These are phyloP conservation scores for Phytophthora pini DNA, from an alignment of 352 stramenopile genomes.

Conservation along the genomic window DNA sequence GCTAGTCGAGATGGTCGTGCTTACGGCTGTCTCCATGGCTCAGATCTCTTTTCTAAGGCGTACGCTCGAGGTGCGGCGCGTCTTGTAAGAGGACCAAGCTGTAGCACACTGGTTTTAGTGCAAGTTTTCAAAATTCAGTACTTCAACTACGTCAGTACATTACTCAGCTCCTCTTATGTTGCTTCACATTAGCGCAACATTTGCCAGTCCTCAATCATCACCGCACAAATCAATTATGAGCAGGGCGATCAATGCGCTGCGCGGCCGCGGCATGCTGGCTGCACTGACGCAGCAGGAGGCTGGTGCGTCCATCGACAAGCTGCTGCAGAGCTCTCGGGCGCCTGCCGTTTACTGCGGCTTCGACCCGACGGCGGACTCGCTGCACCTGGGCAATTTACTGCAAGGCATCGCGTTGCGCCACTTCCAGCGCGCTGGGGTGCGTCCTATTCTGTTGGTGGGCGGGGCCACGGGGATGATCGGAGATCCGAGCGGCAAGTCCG, in stretches of 20 bases:
- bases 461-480: constrained; percentile 95
- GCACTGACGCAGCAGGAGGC: constrained; percentile 75
- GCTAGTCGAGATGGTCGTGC: constrained; percentile 75
- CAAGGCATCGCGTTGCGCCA: constrained; percentile 87
- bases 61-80: constrained; percentile 84
- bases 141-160: constrained; percentile 9
- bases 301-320: constrained; percentile 56
- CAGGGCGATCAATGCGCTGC: constrained; percentile 64
- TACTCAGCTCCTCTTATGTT: not conserved
- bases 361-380: constrained; percentile 91
- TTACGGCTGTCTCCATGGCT: constrained; percentile 72
- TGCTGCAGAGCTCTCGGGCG: constrained; percentile 35
- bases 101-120: not conserved
- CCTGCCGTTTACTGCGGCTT: constrained; percentile 90
- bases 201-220: not conserved
- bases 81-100: constrained; percentile 57
- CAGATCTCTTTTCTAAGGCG: constrained; percentile 87
- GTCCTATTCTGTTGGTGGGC: constrained; percentile 91
- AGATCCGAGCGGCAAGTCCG: constrained; percentile 98
- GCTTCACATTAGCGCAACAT: constrained; percentile 1
- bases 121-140: not conserved
- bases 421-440: constrained; percentile 87
- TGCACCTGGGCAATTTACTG: constrained; percentile 92
- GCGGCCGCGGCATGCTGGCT: constrained; percentile 74
- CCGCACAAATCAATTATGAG: constrained; percentile 60